phyloP scores from a whole-genome alignment of 2,329 filamentous ascomycete species.

The Aspergillus sp. region DNA sequence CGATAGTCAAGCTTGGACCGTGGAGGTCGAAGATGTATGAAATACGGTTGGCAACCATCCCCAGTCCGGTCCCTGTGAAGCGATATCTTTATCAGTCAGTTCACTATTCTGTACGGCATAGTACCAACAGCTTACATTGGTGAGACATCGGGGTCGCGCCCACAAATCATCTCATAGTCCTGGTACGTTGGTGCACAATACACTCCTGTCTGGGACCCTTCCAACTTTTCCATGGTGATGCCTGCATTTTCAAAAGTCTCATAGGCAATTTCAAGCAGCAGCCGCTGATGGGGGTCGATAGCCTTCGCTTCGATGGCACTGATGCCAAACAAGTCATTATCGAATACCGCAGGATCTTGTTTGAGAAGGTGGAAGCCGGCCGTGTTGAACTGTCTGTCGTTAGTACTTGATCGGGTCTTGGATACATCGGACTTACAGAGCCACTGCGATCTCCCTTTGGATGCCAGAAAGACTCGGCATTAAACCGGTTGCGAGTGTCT shows the following conservation, averaged over 20 bases:
- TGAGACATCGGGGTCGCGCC: conserved; percentile 1
- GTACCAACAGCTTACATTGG: no score
- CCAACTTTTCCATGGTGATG: conserved; percentile 7
- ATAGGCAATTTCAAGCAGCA: conserved; percentile 20
- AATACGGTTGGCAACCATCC: conserved; percentile 18
- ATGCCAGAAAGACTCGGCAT: conserved; percentile 8
- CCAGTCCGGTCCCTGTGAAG: conserved; percentile 11
- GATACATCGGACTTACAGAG: no score
- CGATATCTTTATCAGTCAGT: not conserved
- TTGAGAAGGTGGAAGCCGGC: conserved; percentile 8
- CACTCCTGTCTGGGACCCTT: conserved; percentile 12
- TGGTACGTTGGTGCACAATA: conserved; percentile 14
- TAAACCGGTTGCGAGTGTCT: no score
- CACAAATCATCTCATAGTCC: conserved; percentile 9
- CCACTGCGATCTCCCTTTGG: conserved; percentile 9
- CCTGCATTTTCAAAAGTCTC: conserved; percentile 21
- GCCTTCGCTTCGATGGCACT: conserved; percentile 11
- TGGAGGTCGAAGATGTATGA: conserved; percentile 34
- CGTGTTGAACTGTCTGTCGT: no score
- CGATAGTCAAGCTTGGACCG: conserved; percentile 22
- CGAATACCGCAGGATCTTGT: conserved; percentile 12
- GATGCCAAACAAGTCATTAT: conserved; percentile 19
- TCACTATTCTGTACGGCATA: no score
- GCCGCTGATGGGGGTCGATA: conserved; percentile 23
- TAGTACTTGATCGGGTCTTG: no score